Percentiles rank a stretch among this genome's conserved stretches.
Evolutionary conservation across 306 rosid genomes (phyloP).

Genomic region (Sphenostylis stenocarpa): DNA sequence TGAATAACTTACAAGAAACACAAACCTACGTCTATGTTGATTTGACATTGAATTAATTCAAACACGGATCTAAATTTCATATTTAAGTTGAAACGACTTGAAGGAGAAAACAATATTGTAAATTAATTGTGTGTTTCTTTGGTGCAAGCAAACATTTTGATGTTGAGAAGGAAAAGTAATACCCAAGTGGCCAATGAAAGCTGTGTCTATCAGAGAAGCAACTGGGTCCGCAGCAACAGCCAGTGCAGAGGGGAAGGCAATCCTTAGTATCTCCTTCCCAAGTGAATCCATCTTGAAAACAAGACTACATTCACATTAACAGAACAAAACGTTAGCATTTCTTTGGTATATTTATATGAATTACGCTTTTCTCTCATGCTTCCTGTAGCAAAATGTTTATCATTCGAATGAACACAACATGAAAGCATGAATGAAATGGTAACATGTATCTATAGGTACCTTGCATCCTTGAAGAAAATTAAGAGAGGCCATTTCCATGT

Average conservation of each 20-base stretch:
- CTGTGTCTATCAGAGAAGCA: constrained; percentile 91
- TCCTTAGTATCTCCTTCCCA: constrained; percentile 65
- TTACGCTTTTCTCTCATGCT: too few species aligned
- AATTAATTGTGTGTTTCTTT: constrained; percentile 33
- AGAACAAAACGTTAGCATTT: background rate
- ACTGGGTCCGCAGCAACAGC: constrained; percentile 96
- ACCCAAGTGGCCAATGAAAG: constrained; percentile 92
- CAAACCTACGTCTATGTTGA: too few species aligned
- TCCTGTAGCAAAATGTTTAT: background rate
- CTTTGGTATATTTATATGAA: too few species aligned
- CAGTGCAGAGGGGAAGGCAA: constrained; percentile 83
- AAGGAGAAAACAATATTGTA: too few species aligned
- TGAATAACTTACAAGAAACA: too few species aligned
- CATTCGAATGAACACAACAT: background rate
- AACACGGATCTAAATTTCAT: too few species aligned
- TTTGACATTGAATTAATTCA: too few species aligned
- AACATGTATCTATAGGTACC: constrained; percentile 39
- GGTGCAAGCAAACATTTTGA: background rate
- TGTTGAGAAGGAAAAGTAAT: background rate
- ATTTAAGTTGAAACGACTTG: too few species aligned
- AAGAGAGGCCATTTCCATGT: constrained; percentile 57
- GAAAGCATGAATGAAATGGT: background rate
- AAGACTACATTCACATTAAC: constrained; percentile 38
- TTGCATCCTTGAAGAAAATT: constrained; percentile 77
- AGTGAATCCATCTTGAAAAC: constrained; percentile 73